A percentile compares a stretch with the other conserved stretches of the same genome.
These are phyloP conservation scores for Botrytis hyacinthi DNA, from an alignment of 2,329 filamentous ascomycete species.

Conservation along the genomic window DNA sequence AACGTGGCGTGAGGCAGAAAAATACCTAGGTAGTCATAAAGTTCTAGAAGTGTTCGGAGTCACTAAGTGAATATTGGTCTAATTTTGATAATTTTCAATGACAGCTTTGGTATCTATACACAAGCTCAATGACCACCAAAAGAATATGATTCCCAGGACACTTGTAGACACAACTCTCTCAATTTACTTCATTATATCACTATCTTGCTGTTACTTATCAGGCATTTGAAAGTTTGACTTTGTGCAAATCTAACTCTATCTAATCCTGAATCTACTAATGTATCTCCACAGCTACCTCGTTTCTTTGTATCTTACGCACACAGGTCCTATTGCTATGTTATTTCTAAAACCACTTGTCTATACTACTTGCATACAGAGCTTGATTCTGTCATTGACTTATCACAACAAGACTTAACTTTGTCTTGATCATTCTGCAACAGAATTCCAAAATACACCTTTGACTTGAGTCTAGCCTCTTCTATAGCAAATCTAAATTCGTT, in stretches of 20 bases:
- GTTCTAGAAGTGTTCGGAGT: not conserved
- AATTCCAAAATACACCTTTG: not conserved
- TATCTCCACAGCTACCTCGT: too few species aligned
- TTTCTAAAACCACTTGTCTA: not conserved
- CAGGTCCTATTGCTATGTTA: not conserved
- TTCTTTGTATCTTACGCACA: not conserved
- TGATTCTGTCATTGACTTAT: not conserved
- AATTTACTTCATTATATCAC: not conserved
- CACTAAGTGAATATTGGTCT: not conserved
- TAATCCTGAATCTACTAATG: not conserved
- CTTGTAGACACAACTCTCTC: too few species aligned
- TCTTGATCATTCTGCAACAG: not conserved
- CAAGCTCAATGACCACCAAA: not conserved
- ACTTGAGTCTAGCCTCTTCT: not conserved
- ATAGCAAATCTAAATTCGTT: too few species aligned
- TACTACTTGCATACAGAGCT: not conserved
- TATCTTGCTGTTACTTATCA: not conserved
- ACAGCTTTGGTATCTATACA: not conserved
- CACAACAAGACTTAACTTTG: too few species aligned
- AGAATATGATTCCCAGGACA: not conserved
- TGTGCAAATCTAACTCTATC: too few species aligned
- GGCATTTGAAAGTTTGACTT: not conserved
- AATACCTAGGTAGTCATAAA: not conserved
- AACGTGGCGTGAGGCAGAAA: not conserved
- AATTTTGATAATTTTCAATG: not conserved